Conservation (phyloP, 2,329 filamentous ascomycete genomes). For the Hypocrella siamensis region DNA sequence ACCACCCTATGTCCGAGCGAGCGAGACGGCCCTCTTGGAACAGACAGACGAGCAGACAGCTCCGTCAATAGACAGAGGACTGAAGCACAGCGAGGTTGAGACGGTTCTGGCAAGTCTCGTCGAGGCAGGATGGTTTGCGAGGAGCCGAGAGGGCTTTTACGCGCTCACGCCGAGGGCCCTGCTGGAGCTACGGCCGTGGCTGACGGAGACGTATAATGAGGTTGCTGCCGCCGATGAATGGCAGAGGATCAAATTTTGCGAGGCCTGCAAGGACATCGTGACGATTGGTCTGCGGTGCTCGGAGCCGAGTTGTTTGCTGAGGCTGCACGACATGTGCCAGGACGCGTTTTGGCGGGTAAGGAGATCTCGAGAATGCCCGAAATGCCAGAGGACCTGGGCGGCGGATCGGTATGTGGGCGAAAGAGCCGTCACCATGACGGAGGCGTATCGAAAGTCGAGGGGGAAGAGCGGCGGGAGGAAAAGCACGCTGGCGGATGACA, state of each 20-base stretch:
- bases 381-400: constrained; percentile 35
- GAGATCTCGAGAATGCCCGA: constrained; percentile 47
- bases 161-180: constrained; percentile 60
- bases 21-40: constrained; percentile 15
- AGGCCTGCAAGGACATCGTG: constrained; percentile 78
- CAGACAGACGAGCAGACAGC: constrained; percentile 15
- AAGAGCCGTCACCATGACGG: constrained; percentile 37
- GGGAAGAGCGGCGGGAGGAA: constrained; percentile 18
- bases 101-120: constrained; percentile 53
- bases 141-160: constrained; percentile 57
- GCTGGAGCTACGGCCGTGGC: constrained; percentile 72
- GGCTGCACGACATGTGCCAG: constrained; percentile 66
- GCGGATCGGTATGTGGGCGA: constrained; percentile 37
- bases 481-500: constrained; percentile 18
- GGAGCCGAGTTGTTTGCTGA: constrained; percentile 47
- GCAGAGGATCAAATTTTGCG: constrained; percentile 72
- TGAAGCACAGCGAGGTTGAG: constrained; percentile 70
- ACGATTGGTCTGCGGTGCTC: constrained; percentile 69
- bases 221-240: constrained; percentile 40
- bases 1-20: constrained; percentile 23
- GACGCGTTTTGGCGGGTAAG: constrained; percentile 57
- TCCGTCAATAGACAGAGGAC: constrained; percentile 26
- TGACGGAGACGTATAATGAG: constrained; percentile 84
- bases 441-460: constrained; percentile 29
- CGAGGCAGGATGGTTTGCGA: constrained; percentile 72